Evolutionary conservation across 2,329 filamentous ascomycete species (phyloP).

Genomic region (Hypoxylon sp.): DNA sequence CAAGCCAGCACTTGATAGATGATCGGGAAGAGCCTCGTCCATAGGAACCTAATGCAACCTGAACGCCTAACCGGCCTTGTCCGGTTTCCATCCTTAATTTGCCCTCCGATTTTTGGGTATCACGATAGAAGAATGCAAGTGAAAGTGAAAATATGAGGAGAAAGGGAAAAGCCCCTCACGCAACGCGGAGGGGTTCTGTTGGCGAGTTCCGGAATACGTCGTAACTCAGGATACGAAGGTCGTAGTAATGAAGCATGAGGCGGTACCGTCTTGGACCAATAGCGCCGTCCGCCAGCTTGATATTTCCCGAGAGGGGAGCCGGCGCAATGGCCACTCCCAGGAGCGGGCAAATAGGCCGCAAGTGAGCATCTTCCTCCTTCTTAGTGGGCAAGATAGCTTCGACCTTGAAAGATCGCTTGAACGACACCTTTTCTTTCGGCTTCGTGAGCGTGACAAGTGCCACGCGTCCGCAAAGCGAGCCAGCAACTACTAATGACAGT

Average conservation of each 20-base stretch:
- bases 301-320: conserved; percentile 57
- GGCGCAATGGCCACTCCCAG: conserved; percentile 74
- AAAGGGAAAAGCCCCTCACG: conserved; percentile 28
- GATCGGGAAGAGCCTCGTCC: conserved; percentile 7
- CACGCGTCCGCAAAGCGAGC: conserved; percentile 71
- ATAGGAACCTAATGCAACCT: conserved; percentile 20
- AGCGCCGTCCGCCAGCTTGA: conserved; percentile 34
- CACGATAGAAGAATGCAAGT: conserved; percentile 15
- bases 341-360: conserved; percentile 61
- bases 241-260: conserved; percentile 75
- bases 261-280: conserved; percentile 60
- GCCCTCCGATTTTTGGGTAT: conserved; percentile 26
- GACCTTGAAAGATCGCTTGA: conserved; percentile 59
- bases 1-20: conserved; percentile 1
- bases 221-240: conserved; percentile 75
- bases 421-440: conserved; percentile 40
- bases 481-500: conserved; percentile 73
- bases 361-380: conserved; percentile 54
- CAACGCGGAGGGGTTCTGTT: conserved; percentile 42
- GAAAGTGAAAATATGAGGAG: too few species aligned
- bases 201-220: conserved; percentile 61
- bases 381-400: conserved; percentile 61
- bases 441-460: conserved; percentile 68
- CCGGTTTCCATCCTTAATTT: conserved; percentile 8
- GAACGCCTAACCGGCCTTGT: conserved; percentile 17